Conservation (phyloP, 768 basidiomycete genomes). For the Terana coerulea region DNA sequence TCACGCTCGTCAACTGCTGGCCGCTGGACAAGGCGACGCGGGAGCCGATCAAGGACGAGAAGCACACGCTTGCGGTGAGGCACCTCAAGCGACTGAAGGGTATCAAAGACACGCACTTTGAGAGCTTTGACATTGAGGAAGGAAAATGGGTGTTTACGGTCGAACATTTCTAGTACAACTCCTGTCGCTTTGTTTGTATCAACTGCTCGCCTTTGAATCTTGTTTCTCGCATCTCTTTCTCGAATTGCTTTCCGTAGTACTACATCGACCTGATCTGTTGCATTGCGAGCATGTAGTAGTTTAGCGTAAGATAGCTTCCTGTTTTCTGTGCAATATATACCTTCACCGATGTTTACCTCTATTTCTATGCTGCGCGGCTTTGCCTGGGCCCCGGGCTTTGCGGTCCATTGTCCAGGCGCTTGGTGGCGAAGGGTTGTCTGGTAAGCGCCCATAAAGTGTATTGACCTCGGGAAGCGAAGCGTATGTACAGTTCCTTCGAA, state of each 20-base stretch:
- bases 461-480: too few species aligned
- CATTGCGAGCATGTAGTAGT: slow-evolving; percentile 4
- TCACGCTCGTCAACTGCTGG: slow-evolving; percentile 81
- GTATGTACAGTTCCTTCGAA: too few species aligned
- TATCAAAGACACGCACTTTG: slow-evolving; percentile 85
- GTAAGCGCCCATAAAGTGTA: background rate
- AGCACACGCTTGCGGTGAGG: slow-evolving; percentile 62
- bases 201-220: too few species aligned
- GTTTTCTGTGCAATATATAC: slow-evolving; percentile 5
- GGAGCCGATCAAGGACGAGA: slow-evolving; percentile 81
- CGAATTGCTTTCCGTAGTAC: background rate
- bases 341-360: too few species aligned
- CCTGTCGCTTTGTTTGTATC: too few species aligned
- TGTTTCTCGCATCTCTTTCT: background rate
- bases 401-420: background rate
- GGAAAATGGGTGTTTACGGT: slow-evolving; percentile 95
- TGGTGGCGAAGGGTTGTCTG: background rate
- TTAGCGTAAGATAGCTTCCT: too few species aligned
- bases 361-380: too few species aligned
- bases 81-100: slow-evolving; percentile 78
- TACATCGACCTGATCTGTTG: background rate
- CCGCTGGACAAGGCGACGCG: slow-evolving; percentile 87
- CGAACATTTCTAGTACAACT: slow-evolving; percentile 84
- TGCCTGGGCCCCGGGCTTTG: too few species aligned
- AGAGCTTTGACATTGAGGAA: slow-evolving; percentile 69